Conservation (phyloP, 768 basidiomycete species). For the Ramaria sp. region DNA sequence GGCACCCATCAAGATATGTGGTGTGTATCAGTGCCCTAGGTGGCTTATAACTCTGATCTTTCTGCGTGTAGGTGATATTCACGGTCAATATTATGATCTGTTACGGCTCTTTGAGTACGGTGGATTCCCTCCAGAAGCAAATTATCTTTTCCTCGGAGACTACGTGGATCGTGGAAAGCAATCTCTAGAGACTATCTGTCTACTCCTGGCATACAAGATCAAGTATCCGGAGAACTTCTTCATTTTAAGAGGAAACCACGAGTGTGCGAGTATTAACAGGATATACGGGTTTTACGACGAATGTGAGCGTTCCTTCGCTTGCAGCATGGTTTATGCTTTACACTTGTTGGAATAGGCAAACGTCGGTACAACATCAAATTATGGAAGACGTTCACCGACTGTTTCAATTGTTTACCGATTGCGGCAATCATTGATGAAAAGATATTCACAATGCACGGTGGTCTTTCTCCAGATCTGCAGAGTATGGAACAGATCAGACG, state of each 20-base stretch:
- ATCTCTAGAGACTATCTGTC: constrained; percentile 97
- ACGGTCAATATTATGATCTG: constrained; percentile 98
- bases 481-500: constrained; percentile 99
- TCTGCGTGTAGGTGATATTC: constrained; percentile 73
- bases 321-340: background rate
- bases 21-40: constrained; percentile 36
- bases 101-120: constrained; percentile 98
- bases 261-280: constrained; percentile 98
- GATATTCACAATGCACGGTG: constrained; percentile 99
- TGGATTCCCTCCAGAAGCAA: constrained; percentile 98
- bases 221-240: constrained; percentile 99
- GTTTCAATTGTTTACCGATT: constrained; percentile 99
- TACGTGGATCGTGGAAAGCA: constrained; percentile 99
- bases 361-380: constrained; percentile 99
- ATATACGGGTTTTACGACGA: constrained; percentile 99
- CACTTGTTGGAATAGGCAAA: constrained; percentile 58
- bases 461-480: constrained; percentile 92
- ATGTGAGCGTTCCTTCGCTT: constrained; percentile 46
- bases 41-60: constrained; percentile 10
- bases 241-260: constrained; percentile 97
- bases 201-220: constrained; percentile 98
- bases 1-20: constrained; percentile 99
- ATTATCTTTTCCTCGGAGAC: constrained; percentile 99
- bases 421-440: constrained; percentile 99
- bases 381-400: constrained; percentile 99